A percentile compares a stretch with the other conserved stretches of the same genome.
These are phyloP conservation scores for Mycocentrospora acerina DNA, from an alignment of 2,329 filamentous ascomycete genomes.

Conservation along the genomic window DNA sequence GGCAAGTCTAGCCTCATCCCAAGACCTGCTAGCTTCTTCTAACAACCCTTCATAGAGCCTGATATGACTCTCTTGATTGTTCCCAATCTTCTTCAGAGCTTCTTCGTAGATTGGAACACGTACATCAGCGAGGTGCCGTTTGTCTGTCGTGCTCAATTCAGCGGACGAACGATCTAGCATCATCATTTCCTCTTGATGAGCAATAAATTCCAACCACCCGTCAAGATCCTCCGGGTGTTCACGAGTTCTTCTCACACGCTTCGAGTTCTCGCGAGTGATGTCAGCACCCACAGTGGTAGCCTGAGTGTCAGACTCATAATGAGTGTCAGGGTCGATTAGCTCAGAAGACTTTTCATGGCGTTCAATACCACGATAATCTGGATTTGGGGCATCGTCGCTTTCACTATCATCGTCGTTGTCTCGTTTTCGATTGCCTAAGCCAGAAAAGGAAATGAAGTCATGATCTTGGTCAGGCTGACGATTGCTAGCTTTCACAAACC, in stretches of 20 bases:
- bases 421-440: conserved; percentile 23
- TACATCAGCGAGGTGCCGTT: conserved; percentile 71
- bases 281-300: conserved; percentile 21
- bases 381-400: conserved; percentile 3
- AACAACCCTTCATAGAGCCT: conserved; percentile 68
- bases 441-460: conserved; percentile 37
- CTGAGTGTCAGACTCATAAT: conserved; percentile 31
- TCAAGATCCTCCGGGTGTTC: conserved; percentile 66
- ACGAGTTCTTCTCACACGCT: conserved; percentile 65
- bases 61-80: conserved; percentile 53
- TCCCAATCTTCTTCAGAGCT: conserved; percentile 62
- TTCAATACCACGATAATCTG: conserved; percentile 45
- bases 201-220: conserved; percentile 76
- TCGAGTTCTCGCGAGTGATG: conserved; percentile 56
- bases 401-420: conserved; percentile 14
- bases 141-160: conserved; percentile 61
- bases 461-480: conserved; percentile 5
- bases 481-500: conserved; percentile 21
- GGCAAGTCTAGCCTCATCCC: conserved; percentile 64
- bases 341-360: conserved; percentile 10
- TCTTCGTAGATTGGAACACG: conserved; percentile 79
- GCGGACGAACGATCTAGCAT: conserved; percentile 48
- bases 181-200: conserved; percentile 72
- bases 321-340: conserved; percentile 40
- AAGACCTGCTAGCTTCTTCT: conserved; percentile 71